Evolutionary conservation across 106 monocot genomes (phyloP), one percentile per base, ranked within the genome.

Genomic region (Allium cepa): DNA sequence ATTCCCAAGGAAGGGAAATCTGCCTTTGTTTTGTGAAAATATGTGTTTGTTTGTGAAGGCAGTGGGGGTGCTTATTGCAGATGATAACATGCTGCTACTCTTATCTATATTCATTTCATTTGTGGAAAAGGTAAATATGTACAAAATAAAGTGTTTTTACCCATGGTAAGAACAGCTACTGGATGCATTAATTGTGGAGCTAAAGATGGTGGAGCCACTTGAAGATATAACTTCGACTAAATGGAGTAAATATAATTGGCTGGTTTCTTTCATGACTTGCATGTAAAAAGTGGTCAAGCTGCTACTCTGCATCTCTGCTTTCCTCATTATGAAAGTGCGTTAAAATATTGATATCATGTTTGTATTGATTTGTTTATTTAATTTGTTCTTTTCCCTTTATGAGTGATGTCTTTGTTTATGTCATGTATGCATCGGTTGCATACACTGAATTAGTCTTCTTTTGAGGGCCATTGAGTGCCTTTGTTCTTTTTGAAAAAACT

Each of bases 1-100:
- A 69, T 69, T 69, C 69, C 78, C 68, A 47, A 64, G 53, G 78
- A 67, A 22, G 68, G 68, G 78, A 63, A 27, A 56, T 69, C 60
- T 79, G 47, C 12, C 63, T 56, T 73, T 72, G 10, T 46, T 77
- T 65, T 17, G 47, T 69, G 53, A 47, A 52, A 10, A 53, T 50
- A 49, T 53, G 46, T 68, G 68, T 50, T 60, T 18, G 59, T 36
- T 61, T 68, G 68, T 36, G 48, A 8, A 57, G 55, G 60, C 50
- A 56, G 60, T 55, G 49, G 62, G 53, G 72, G 26, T 18, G 17
- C 53, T 62, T 15, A 9, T 9, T 2, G 9, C 15, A 49, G 11
- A 60, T 26, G 53, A 48, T 45, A 65, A 50, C 56, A 66, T 59
- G 51, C 36, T 36, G 36, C 36, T 36, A 1, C 36, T 36, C 36